Evolutionary conservation across 1,139 yeast genomes (phyloP).

Genomic region (Diutina pseudorugosa): DNA sequence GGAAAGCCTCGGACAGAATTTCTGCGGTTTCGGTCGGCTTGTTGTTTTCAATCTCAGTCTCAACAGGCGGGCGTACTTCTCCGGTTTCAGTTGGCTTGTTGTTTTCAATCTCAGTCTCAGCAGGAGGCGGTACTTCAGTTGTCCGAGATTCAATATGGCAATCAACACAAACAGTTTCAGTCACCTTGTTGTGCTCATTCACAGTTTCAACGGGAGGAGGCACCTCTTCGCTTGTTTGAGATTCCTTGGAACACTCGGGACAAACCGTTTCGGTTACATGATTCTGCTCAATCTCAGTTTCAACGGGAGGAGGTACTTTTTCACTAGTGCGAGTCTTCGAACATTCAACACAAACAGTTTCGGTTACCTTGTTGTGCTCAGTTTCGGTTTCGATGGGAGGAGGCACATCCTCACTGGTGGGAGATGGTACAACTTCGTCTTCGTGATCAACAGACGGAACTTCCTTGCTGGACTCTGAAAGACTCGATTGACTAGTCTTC

Average conservation of each 20-base stretch:
- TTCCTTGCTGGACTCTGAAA: background rate
- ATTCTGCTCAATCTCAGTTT: no score
- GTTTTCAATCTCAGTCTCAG: no score
- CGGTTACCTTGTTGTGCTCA: background rate
- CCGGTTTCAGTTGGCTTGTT: no score
- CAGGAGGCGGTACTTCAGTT: no score
- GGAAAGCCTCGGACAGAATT: no score
- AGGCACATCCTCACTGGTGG: background rate
- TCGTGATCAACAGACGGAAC: background rate
- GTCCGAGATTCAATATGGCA: background rate
- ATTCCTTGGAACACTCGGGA: no score
- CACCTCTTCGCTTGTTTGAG: no score
- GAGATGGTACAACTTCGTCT: background rate
- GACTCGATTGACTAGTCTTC: background rate
- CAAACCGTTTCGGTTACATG: no score
- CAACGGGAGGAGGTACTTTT: background rate
- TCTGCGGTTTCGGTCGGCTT: no score
- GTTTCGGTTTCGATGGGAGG: background rate
- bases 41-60: no score
- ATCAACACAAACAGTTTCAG: background rate
- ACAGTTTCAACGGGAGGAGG: background rate
- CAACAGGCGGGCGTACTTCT: no score
- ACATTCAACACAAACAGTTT: background rate
- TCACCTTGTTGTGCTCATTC: background rate
- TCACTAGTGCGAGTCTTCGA: no score